phyloP scores from a whole-genome alignment of 2,329 filamentous ascomycete genomes.

The Penicillium concentricum region DNA sequence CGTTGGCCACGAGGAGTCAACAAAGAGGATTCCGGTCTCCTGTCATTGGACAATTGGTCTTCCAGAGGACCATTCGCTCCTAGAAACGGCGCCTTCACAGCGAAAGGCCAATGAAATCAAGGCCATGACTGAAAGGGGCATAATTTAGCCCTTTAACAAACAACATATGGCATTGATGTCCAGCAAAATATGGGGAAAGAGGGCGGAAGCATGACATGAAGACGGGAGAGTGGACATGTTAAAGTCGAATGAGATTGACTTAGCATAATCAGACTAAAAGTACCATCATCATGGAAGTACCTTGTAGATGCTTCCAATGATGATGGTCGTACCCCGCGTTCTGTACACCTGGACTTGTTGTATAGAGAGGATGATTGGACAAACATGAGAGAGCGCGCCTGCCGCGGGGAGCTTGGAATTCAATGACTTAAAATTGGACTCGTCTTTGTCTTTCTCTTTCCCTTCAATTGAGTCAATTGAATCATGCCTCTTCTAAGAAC shows the following conservation, averaged over 20 bases:
- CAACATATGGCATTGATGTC: neutral
- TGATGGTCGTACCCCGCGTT: slow-evolving; percentile 14
- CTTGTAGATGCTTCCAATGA: neutral
- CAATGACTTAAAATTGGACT: neutral
- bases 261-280: neutral
- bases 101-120: neutral
- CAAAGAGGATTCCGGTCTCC: neutral
- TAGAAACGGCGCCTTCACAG: neutral
- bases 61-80: neutral
- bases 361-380: neutral
- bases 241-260: neutral
- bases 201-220: neutral
- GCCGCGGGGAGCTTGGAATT: neutral
- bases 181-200: neutral
- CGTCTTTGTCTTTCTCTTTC: neutral
- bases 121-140: neutral
- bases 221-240: neutral
- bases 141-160: neutral
- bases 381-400: slow-evolving; percentile 1
- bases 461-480: neutral
- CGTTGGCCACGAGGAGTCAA: neutral
- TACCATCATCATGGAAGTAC: neutral
- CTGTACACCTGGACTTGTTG: neutral
- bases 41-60: neutral
- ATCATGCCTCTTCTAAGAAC: slow-evolving; percentile 24